A percentile compares a stretch with the other conserved stretches of the same genome.
phyloP scores from a whole-genome alignment of 306 rosid genomes.

The Rosa multiflora region DNA sequence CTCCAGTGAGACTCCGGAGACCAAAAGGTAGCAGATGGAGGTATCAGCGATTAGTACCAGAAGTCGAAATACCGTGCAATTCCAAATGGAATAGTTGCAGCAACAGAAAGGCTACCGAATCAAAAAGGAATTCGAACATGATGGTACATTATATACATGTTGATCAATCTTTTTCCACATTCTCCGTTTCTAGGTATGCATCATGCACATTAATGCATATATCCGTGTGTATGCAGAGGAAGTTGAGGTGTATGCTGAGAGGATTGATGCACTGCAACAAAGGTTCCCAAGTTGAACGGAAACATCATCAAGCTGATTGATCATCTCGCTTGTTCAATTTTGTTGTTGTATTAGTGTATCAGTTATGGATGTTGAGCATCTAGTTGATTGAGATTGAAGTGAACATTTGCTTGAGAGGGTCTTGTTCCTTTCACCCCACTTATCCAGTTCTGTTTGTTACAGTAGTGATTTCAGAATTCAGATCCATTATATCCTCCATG shows the following conservation, averaged over 20 bases:
- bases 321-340: background rate
- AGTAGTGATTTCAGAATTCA: background rate
- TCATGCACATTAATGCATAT: background rate
- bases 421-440: conserved; percentile 1
- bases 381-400: background rate
- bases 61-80: conserved; percentile 24
- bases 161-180: background rate
- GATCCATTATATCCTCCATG: background rate
- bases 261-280: conserved; percentile 28
- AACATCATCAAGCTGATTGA: background rate
- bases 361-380: background rate
- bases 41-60: conserved; percentile 33
- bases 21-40: conserved; percentile 7
- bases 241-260: conserved; percentile 34
- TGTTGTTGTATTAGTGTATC: background rate
- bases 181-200: background rate
- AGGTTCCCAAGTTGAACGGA: conserved; percentile 8
- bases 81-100: conserved; percentile 16
- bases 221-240: conserved; percentile 29
- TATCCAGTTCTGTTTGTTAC: conserved; percentile 2
- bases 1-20: conserved; percentile 17
- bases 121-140: conserved; percentile 1
- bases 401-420: background rate
- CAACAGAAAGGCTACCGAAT: conserved; percentile 27
- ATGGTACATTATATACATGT: conserved; percentile 26